These are phyloP conservation scores for Aureobasidium namibiae DNA, from an alignment of 2,329 filamentous ascomycete genomes.

Conservation along the genomic window DNA sequence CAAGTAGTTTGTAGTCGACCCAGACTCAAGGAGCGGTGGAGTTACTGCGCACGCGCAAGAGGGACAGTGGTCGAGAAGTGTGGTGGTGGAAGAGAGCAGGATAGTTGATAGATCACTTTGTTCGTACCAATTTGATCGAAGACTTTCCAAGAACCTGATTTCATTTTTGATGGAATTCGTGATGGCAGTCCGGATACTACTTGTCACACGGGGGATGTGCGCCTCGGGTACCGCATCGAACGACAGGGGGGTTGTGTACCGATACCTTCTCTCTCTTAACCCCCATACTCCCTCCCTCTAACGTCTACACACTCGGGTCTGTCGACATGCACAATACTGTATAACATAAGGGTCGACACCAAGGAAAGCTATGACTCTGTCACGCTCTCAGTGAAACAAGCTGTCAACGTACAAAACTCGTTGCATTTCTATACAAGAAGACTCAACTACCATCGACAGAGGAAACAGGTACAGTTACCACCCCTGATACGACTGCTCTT, in stretches of 20 bases:
- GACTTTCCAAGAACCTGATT: background rate
- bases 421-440: background rate
- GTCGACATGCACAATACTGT: background rate
- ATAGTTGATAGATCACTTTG: background rate
- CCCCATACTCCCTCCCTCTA: background rate
- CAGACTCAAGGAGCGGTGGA: background rate
- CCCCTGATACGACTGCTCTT: background rate
- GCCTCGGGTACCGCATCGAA: background rate
- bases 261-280: too few relatives aligned
- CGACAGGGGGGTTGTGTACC: background rate
- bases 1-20: too few relatives aligned
- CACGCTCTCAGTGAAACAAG: background rate
- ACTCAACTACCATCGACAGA: background rate
- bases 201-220: background rate
- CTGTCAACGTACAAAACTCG: background rate
- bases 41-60: background rate
- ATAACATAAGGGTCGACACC: background rate
- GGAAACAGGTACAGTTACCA: background rate
- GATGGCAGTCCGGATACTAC: background rate
- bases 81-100: background rate
- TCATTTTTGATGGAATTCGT: background rate
- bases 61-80: background rate
- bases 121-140: background rate
- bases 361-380: too few relatives aligned
- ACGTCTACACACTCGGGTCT: background rate